Percentiles rank a stretch among this genome's conserved stretches.
phyloP scores from a whole-genome alignment of 2,329 filamentous ascomycete species.

The Clarireedia hainanense region DNA sequence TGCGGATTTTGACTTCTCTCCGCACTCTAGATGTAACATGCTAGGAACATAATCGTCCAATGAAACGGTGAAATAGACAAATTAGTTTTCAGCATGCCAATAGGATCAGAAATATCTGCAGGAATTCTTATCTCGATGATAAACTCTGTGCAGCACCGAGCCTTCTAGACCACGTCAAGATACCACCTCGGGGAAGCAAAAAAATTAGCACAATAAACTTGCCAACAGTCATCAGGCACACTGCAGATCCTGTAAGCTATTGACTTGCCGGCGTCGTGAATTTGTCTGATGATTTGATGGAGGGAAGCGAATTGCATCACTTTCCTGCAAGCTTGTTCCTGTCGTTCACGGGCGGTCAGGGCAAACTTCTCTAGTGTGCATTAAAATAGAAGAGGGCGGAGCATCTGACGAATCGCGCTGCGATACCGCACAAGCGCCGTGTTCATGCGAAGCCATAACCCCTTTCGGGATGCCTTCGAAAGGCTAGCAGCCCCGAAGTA shows the following conservation, averaged over 20 bases:
- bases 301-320: neutral
- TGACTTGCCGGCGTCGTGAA: neutral
- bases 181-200: neutral
- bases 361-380: neutral
- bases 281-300: neutral
- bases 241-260: neutral
- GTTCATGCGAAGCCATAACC: too few species aligned
- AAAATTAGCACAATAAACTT: too few species aligned
- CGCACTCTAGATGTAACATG: neutral
- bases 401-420: neutral
- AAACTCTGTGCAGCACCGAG: too few species aligned
- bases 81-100: neutral
- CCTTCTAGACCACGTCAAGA: neutral
- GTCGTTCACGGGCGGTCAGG: neutral
- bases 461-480: too few species aligned
- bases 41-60: neutral
- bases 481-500: too few species aligned
- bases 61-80: neutral
- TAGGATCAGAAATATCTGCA: neutral
- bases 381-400: neutral
- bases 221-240: neutral
- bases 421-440: neutral
- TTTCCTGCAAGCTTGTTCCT: neutral
- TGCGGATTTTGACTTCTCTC: neutral
- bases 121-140: neutral